Conservation (phyloP, 805 yeast genomes). For the Kazachstania taianensis region DNA sequence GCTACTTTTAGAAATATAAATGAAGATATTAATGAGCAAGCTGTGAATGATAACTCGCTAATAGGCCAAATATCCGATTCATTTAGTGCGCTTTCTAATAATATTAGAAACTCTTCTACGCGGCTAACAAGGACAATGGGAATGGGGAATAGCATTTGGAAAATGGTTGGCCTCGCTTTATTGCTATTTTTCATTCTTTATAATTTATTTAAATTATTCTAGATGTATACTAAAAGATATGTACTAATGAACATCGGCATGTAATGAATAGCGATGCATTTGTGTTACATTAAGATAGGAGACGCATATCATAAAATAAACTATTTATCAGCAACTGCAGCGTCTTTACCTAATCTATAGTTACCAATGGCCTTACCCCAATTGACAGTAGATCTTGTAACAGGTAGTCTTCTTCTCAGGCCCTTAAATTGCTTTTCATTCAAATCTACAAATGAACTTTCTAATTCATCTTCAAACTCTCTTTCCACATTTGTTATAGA, state of each 20-base stretch:
- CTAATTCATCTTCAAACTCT: conserved; percentile 46
- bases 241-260: too few species aligned
- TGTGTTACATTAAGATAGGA: too few species aligned
- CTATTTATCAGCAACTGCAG: conserved; percentile 31
- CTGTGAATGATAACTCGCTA: conserved; percentile 41
- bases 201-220: conserved; percentile 42
- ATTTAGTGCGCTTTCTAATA: conserved; percentile 38
- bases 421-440: conserved; percentile 77
- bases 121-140: conserved; percentile 46
- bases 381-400: conserved; percentile 80
- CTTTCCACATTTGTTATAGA: conserved; percentile 48
- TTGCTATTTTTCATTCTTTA: conserved; percentile 46
- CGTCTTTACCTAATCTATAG: conserved; percentile 78
- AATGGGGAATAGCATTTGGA: conserved; percentile 49
- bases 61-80: conserved; percentile 38
- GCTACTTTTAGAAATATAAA: conserved; percentile 56
- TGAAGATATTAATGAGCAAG: conserved; percentile 55
- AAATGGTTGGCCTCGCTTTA: conserved; percentile 49
- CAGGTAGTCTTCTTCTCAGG: conserved; percentile 83
- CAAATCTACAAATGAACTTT: conserved; percentile 54
- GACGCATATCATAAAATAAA: too few species aligned
- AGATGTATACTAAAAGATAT: conserved; percentile 1
- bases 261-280: too few species aligned
- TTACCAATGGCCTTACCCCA: conserved; percentile 94
- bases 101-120: conserved; percentile 42